Evolutionary conservation across 208 protist species (phyloP).

Genomic region (Trypanosoma brucei): DNA sequence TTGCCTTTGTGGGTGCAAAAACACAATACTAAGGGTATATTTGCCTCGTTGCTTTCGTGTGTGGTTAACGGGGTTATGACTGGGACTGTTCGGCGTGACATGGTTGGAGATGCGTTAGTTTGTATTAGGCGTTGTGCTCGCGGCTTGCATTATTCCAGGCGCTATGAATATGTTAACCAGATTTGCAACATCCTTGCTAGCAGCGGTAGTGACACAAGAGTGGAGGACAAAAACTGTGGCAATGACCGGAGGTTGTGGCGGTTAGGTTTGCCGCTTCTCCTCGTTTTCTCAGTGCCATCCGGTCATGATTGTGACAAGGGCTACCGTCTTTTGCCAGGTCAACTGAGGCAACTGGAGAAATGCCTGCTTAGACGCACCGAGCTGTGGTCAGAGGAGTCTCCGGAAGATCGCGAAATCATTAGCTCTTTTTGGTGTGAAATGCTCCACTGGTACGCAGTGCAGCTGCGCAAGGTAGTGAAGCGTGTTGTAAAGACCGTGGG

Average conservation of each 20-base stretch:
- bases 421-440: constrained; percentile 22
- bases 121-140: constrained; percentile 17
- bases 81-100: neutral
- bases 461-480: constrained; percentile 20
- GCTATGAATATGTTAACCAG: constrained; percentile 7
- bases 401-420: neutral
- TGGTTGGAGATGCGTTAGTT: constrained; percentile 7
- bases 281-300: constrained; percentile 9
- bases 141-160: constrained; percentile 1
- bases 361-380: constrained; percentile 11
- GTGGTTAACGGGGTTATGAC: constrained; percentile 10
- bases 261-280: constrained; percentile 7
- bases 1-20: constrained; percentile 19
- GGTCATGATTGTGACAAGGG: neutral
- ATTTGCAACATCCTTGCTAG: constrained; percentile 1
- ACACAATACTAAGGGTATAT: neutral
- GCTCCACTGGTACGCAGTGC: constrained; percentile 21
- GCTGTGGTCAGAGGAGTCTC: constrained; percentile 6
- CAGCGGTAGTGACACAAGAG: neutral
- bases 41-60: constrained; percentile 5
- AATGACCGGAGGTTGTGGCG: neutral
- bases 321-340: constrained; percentile 6
- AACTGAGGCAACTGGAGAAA: constrained; percentile 15
- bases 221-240: neutral
- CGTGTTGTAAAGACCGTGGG: constrained; percentile 13